Evolutionary conservation across 108 stramenopile genomes (phyloP), one percentile per base, ranked within the genome.

Genomic region (Poteriospumella lacustris): DNA sequence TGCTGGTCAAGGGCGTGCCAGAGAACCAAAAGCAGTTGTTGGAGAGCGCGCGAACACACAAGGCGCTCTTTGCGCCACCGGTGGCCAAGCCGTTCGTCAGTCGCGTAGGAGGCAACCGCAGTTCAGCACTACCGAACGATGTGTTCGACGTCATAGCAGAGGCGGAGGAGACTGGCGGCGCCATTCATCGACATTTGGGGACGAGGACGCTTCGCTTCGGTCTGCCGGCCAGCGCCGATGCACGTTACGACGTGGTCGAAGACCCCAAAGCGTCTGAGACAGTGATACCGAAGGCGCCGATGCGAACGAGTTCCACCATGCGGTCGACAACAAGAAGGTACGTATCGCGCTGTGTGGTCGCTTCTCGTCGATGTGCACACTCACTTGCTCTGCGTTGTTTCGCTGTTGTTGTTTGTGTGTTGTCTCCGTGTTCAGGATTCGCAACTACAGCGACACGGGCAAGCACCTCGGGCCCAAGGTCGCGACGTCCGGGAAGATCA

Each of bases 61-160:
- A 73, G 19, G 31, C 70, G 5, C 5, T 52, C 9, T 73, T 73
- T 73, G n/a, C 28, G 9, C 12, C 70, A 12, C 36, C 36, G 5
- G 78, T 68, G 33, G 76, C 34, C 56, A 70, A 77, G 12, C 86
- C 86, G 15, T 87, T 85, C 58, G 78, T 81, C 80, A 42, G 70
- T 41, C 40, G 72, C 36, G 82, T 81, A 26, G 79, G 77, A 9
- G 86, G 86, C 2, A 87, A 87, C 70, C 85, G 77, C 58, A 80
- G 76, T 28, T 39, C 83, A 9, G 79, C 80, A 39, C 69, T 82
- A 1, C 80, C 86, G 24, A 87, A 87, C 68, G 83, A 67, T 3
- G 15, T 62, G 15, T 87, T 87, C 72, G 86, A 85, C 44, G 72
- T 79, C 44, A 87, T 87, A 31, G 60, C 77, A 26, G 84, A 83